Evolutionary conservation across 805 yeast genomes (phyloP), one percentile per base, ranked within the genome.

Genomic region (Lipomyces sp.): DNA sequence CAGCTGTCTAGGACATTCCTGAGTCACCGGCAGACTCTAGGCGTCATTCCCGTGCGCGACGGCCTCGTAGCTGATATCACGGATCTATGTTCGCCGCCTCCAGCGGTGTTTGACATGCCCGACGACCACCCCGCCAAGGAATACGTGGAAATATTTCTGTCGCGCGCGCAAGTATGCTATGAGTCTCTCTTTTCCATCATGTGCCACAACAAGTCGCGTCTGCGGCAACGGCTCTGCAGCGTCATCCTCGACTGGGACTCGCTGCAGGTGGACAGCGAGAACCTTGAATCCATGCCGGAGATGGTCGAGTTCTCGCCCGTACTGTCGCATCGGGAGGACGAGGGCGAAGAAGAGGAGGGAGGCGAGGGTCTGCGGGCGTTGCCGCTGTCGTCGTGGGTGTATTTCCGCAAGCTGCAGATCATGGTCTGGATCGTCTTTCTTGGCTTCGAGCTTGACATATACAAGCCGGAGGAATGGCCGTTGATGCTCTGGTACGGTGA

Each of bases 391-490:
- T 79, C 87, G 1, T 88, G 81, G 79, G 73, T 84, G 1, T 85
- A 79, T 63, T 74, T 71, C 57, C 74, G 77, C 56, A 91, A 91
- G 65, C 67, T 89, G 37, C 73, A 73, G 33, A 70, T 78, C 31
- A 91, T 91, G 95, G 60, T 79, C 14, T 84, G 85, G 63, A 79
- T 82, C n/a, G 77, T 80, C 0, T 66, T 87, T 28, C 76, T 80
- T 51, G 93, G 95, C 1, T 79, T 88, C 58, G 91, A 85, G 59
- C 73, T 86, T 35, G 86, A 86, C 22, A 66, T 88, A 13, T 86
- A 84, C 65, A 80, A 80, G 58, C 75, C 76, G 11, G 83, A 84
- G 74, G 98, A 91, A 65, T 70, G 74, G 47, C 74, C 76, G 47
- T 68, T 78, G 24, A 79, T 84, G 68, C 83, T 79, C 64, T 86